Evolutionary conservation across 1,139 yeast species (phyloP).

Genomic region (Geotrichum bryndzae): DNA sequence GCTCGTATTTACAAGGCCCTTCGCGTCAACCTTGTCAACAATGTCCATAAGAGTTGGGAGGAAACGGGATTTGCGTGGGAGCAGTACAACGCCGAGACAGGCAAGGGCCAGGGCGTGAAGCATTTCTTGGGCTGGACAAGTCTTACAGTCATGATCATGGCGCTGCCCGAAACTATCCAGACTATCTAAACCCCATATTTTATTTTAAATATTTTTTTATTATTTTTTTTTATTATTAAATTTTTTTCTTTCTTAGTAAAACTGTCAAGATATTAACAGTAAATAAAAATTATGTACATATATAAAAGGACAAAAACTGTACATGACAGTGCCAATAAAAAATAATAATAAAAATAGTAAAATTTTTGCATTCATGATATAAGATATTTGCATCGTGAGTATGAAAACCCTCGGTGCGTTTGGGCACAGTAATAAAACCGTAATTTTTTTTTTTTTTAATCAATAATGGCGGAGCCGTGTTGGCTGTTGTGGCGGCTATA

Average conservation of each 20-base stretch:
- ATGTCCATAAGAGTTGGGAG: conserved; percentile 62
- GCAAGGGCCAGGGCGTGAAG: conserved; percentile 74
- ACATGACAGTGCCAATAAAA: too few species aligned
- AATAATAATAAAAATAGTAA: too few species aligned
- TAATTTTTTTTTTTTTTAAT: neutral
- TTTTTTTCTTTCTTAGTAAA: neutral
- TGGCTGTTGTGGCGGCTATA: conserved; percentile 37
- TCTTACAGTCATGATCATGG: conserved; percentile 72
- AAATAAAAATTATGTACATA: too few species aligned
- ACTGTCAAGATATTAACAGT: too few species aligned
- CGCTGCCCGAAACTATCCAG: conserved; percentile 50
- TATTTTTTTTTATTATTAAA: neutral
- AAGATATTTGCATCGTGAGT: too few species aligned
- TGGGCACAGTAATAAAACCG: too few species aligned
- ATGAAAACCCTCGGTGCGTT: too few species aligned
- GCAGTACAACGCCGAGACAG: conserved; percentile 74
- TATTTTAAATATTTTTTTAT: too few species aligned
- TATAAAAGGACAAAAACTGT: too few species aligned
- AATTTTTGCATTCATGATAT: too few species aligned
- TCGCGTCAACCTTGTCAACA: conserved; percentile 60
- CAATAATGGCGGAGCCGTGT: conserved; percentile 12
- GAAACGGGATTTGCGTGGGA: conserved; percentile 85
- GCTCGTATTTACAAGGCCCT: conserved; percentile 50
- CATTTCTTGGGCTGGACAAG: conserved; percentile 96
- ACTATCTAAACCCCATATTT: neutral